Evolutionary conservation across 176 grass and related monocot genomes (phyloP).

Genomic region (Phragmites australis): DNA sequence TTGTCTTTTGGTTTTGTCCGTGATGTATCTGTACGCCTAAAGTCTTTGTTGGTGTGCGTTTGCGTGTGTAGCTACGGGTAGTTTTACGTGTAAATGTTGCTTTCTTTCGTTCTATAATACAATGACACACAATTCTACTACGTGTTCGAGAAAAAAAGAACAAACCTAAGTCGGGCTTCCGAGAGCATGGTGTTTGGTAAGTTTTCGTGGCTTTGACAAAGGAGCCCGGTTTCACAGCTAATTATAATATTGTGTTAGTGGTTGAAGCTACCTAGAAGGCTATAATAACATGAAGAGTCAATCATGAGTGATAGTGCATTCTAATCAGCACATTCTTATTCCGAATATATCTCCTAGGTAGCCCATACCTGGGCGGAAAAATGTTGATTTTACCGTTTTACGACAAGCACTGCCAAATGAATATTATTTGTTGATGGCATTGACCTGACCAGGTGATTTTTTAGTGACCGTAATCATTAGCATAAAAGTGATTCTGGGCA

Average conservation of each 20-base stretch:
- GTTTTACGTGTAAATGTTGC: too few relatives aligned
- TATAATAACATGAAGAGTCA: constrained; percentile 25
- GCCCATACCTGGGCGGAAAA: constrained; percentile 10
- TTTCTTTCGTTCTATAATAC: too few relatives aligned
- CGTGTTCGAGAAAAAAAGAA: too few relatives aligned
- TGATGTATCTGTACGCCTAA: too few relatives aligned
- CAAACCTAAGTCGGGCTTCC: background rate
- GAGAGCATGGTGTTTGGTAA: background rate
- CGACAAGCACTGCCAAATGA: constrained; percentile 21
- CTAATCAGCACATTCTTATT: constrained; percentile 32
- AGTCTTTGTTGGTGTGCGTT: too few relatives aligned
- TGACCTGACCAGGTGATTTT: constrained; percentile 4
- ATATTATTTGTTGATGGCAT: constrained; percentile 9
- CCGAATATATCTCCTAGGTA: constrained; percentile 35
- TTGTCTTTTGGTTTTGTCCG: too few relatives aligned
- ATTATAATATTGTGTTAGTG: background rate
- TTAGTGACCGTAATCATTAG: background rate
- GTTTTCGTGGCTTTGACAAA: background rate
- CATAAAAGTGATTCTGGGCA: background rate
- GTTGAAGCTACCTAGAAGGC: constrained; percentile 15
- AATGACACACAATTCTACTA: too few relatives aligned
- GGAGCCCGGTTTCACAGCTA: background rate
- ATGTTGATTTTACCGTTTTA: constrained; percentile 19
- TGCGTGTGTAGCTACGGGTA: too few relatives aligned
- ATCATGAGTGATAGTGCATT: background rate